Evolutionary conservation across 2,329 filamentous ascomycete species (phyloP).

Genomic region (Reticulascus tulasneorum): DNA sequence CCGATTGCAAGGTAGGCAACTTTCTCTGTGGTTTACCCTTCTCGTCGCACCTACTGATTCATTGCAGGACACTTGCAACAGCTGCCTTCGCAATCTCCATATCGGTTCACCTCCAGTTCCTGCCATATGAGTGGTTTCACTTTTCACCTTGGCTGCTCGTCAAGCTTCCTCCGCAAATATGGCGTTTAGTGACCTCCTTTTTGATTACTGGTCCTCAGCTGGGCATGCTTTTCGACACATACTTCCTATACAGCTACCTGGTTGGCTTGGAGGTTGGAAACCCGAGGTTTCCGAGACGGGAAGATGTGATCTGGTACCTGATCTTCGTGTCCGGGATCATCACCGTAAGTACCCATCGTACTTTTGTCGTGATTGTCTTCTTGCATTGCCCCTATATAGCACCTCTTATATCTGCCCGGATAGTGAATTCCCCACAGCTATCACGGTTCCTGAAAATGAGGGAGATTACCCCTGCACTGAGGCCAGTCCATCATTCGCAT

Average conservation of each 20-base stretch:
- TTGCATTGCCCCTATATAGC: constrained; percentile 9
- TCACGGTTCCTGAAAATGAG: constrained; percentile 82
- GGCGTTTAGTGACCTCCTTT: constrained; percentile 39
- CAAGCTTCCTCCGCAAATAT: constrained; percentile 41
- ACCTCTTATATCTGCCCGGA: constrained; percentile 74
- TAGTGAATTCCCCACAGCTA: constrained; percentile 66
- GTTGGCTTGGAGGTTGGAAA: constrained; percentile 69
- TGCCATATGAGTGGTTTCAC: constrained; percentile 46
- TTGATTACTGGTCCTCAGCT: constrained; percentile 34
- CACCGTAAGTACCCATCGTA: constrained; percentile 82
- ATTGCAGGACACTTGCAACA: constrained; percentile 60
- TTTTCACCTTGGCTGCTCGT: constrained; percentile 51
- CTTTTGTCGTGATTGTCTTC: constrained; percentile 17
- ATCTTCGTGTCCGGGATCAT: constrained; percentile 69
- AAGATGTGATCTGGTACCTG: constrained; percentile 78
- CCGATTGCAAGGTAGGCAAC: constrained; percentile 36
- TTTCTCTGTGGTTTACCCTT: background rate
- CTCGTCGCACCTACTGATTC: constrained; percentile 7
- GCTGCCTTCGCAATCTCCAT: constrained; percentile 58
- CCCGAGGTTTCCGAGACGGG: constrained; percentile 67
- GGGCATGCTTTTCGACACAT: constrained; percentile 67
- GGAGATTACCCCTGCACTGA: constrained; percentile 71
- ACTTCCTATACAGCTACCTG: constrained; percentile 72
- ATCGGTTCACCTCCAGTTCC: constrained; percentile 51
- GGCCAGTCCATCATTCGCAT: constrained; percentile 64